These are phyloP conservation scores for Ploettnerulaceae sp. DNA, from an alignment of 2,329 filamentous ascomycete species.

Conservation along the genomic window DNA sequence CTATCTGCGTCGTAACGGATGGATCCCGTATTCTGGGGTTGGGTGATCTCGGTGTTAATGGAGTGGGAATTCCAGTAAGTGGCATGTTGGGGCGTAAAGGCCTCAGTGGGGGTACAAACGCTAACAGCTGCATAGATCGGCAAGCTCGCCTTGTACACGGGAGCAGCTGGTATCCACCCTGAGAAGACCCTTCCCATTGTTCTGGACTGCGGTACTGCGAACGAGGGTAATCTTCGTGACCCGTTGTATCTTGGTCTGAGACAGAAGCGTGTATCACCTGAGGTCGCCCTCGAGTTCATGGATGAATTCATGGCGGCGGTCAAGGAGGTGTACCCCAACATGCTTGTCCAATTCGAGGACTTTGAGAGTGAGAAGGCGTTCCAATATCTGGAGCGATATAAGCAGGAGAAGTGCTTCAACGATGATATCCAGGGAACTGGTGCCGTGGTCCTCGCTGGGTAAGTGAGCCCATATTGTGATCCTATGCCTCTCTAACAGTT, in stretches of 20 bases:
- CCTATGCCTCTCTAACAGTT: slow-evolving; percentile 10
- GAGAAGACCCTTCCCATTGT: slow-evolving; percentile 72
- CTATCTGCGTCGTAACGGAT: slow-evolving; percentile 96
- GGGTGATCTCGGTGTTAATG: slow-evolving; percentile 92
- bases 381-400: slow-evolving; percentile 85
- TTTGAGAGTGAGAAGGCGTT: slow-evolving; percentile 93
- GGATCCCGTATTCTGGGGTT: slow-evolving; percentile 89
- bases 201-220: slow-evolving; percentile 61
- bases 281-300: slow-evolving; percentile 85
- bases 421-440: slow-evolving; percentile 98
- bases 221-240: slow-evolving; percentile 61
- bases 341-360: slow-evolving; percentile 89
- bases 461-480: slow-evolving; percentile 28
- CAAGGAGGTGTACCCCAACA: slow-evolving; percentile 63
- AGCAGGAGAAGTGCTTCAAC: slow-evolving; percentile 94
- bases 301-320: slow-evolving; percentile 96
- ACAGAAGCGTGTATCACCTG: slow-evolving; percentile 69
- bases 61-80: slow-evolving; percentile 89
- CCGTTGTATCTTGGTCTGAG: slow-evolving; percentile 86
- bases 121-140: slow-evolving; percentile 55
- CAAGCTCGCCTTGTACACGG: slow-evolving; percentile 92
- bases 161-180: slow-evolving; percentile 90
- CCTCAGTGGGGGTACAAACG: not conserved
- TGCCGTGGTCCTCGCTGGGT: slow-evolving; percentile 86
- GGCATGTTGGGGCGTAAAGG: slow-evolving; percentile 2